Base-by-base conservation (phyloP, 2,329 filamentous ascomycete genomes). In the Chaetomiaceae sp. region DNA sequence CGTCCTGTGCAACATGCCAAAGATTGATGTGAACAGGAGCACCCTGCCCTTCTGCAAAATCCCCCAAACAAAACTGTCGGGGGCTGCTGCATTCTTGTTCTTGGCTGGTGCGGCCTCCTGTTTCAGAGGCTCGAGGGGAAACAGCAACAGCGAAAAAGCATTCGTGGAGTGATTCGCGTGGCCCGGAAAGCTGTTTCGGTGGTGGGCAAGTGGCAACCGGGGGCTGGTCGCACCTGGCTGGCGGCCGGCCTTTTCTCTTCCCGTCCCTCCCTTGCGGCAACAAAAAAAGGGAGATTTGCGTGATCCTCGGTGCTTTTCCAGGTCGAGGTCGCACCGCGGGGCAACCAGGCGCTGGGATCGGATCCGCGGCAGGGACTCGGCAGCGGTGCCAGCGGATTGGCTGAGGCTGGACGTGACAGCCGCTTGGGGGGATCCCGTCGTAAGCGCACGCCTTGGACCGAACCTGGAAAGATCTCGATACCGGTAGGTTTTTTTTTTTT, bases 61-160 rank as follows among this genome's bases (percentile, higher is more conserved):
- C 3, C 14, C 12, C 25, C 36, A 14, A 15, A 5, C 14, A 17
- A 25, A 25, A 42, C 23, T 17, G 43, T 22, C 25, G 29, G 47
- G n/a, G 11, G 23, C 8, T n/a, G n/a, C n/a, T n/a, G 29, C 14
- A 4, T 34, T 27, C 17, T 33, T 3, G 14, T 23, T 44, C 48
- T 49, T 55, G 53, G 44, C 44, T 44, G 53, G 34, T 12, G 17
- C 42, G 46, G n/a, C 46, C 53, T 56, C 43, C 53, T 56, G 56
- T 58, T 58, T 58, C 56, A 58, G 53, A 15, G 12, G 20, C 17
- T 29, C 12, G 47, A 36, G 39, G 53, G 9, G 39, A 51, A 44
- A 37, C 53, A 12, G 20, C 38, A 20, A 44, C 6, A 15, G 27
- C 12, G 23, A 27, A 14, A 36, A 40, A 9, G 17, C 27, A 55